Evolutionary conservation across 1,284 basidiomycete genomes (phyloP).

Genomic region (Pseudozyma sp.): DNA sequence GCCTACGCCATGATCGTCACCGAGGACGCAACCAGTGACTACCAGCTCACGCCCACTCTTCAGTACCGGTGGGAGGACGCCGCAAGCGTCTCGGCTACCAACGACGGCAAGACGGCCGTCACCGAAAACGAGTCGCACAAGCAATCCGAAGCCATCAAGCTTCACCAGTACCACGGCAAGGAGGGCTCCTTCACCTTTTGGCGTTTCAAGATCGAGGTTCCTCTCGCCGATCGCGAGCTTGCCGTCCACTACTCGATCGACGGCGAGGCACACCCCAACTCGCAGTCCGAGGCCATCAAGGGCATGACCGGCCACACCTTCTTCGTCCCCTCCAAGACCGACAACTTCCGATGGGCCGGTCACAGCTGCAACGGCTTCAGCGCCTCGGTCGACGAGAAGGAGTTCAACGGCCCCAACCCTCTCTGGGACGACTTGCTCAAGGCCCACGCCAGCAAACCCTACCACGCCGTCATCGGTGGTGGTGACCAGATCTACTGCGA

Average conservation of each 20-base stretch:
- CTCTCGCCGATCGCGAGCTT: constrained; percentile 80
- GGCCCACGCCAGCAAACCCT: constrained; percentile 82
- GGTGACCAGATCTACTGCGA: constrained; percentile 68
- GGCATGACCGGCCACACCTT: constrained; percentile 78
- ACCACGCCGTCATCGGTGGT: constrained; percentile 85
- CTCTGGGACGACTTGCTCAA: constrained; percentile 91
- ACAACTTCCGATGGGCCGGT: constrained; percentile 91
- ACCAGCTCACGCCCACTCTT: constrained; percentile 71
- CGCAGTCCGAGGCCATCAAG: constrained; percentile 47
- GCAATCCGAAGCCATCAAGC: constrained; percentile 75
- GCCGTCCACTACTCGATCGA: constrained; percentile 77
- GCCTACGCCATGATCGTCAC: constrained; percentile 73
- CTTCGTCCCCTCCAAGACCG: constrained; percentile 80
- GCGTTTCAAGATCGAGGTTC: constrained; percentile 89
- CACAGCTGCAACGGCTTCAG: constrained; percentile 78
- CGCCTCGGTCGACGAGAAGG: constrained; percentile 71
- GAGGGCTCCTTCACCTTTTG: constrained; percentile 87
- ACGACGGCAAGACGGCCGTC: constrained; percentile 32
- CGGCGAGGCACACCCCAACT: constrained; percentile 54
- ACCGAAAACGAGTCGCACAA: constrained; percentile 34
- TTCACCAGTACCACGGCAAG: constrained; percentile 80
- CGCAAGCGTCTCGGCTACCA: constrained; percentile 24
- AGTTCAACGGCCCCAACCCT: constrained; percentile 69
- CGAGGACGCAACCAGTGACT: constrained; percentile 78
- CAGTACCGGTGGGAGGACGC: constrained; percentile 76